These are phyloP conservation scores for Cladophialophora psammophila DNA, from an alignment of 2,329 filamentous ascomycete species.

Conservation along the genomic window DNA sequence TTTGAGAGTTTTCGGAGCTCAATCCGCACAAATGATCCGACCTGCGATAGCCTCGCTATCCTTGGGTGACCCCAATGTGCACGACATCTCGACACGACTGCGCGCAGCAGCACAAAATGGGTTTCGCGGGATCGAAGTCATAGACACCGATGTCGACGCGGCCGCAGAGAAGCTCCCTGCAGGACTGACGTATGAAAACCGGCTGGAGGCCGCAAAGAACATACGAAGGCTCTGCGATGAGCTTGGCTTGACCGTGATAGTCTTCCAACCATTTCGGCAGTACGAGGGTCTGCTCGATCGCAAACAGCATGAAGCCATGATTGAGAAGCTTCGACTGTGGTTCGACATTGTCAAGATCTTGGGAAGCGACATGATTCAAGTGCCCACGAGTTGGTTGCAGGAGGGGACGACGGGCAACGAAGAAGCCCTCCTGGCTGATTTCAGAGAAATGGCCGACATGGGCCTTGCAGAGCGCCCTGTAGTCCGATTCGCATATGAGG, in stretches of 20 bases:
- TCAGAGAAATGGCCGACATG: slow-evolving; percentile 44
- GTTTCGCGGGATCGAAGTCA: slow-evolving; percentile 20
- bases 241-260: not conserved
- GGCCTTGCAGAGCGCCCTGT: slow-evolving; percentile 69
- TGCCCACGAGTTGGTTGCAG: slow-evolving; percentile 74
- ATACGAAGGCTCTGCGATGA: slow-evolving; percentile 18
- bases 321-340: slow-evolving; percentile 73
- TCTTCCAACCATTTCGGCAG: slow-evolving; percentile 73
- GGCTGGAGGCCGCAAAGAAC: slow-evolving; percentile 10
- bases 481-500: slow-evolving; percentile 76
- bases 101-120: slow-evolving; percentile 13
- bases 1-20: not conserved
- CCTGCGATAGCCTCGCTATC: slow-evolving; percentile 22
- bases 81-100: slow-evolving; percentile 11
- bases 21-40: not conserved
- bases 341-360: slow-evolving; percentile 70
- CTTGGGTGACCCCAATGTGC: slow-evolving; percentile 18
- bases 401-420: slow-evolving; percentile 58
- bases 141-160: slow-evolving; percentile 21
- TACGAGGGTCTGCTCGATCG: slow-evolving; percentile 76
- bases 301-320: slow-evolving; percentile 61
- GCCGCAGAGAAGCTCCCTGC: slow-evolving; percentile 4
- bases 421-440: slow-evolving; percentile 27
- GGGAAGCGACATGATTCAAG: slow-evolving; percentile 73
- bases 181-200: slow-evolving; percentile 3